Conservation (phyloP, 257 asterid genomes). For the Mentha longifolia region DNA sequence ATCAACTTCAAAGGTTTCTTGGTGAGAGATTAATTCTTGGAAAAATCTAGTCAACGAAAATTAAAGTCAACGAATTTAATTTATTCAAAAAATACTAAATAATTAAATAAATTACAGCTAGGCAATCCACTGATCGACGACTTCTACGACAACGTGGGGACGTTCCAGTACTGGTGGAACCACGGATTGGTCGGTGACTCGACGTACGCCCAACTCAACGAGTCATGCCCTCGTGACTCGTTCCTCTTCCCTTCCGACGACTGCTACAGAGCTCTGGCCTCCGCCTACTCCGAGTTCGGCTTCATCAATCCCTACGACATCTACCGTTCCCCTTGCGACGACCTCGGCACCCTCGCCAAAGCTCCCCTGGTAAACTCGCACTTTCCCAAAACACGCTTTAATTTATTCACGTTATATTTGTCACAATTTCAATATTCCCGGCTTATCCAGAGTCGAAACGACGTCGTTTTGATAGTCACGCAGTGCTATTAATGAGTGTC, state of each 20-base stretch:
- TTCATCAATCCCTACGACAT: slow-evolving; percentile 58
- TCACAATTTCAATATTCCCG: too few relatives aligned
- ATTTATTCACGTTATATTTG: too few relatives aligned
- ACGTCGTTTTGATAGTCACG: too few relatives aligned
- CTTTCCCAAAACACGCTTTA: too few relatives aligned
- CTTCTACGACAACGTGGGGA: slow-evolving; percentile 51
- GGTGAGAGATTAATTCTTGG: slow-evolving; percentile 39
- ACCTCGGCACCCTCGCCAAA: slow-evolving; percentile 40
- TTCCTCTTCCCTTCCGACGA: slow-evolving; percentile 44
- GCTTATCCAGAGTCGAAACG: too few relatives aligned
- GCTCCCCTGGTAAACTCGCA: slow-evolving; percentile 44
- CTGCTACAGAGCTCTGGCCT: slow-evolving; percentile 45
- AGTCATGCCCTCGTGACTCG: slow-evolving; percentile 51
- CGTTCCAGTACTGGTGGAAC: slow-evolving; percentile 66
- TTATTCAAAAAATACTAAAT: background rate
- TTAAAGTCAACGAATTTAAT: background rate
- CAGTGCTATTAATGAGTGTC: too few relatives aligned
- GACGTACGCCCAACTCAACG: slow-evolving; percentile 47
- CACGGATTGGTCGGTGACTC: slow-evolving; percentile 56
- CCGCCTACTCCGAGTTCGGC: slow-evolving; percentile 50
- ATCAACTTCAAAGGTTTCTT: slow-evolving; percentile 68
- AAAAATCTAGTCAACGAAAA: too few relatives aligned
- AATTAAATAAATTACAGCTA: slow-evolving; percentile 33
- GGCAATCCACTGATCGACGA: slow-evolving; percentile 66
- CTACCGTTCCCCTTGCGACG: slow-evolving; percentile 42